These are phyloP conservation scores for Alloascoidea africana DNA, from an alignment of 805 yeast species.

Conservation along the genomic window DNA sequence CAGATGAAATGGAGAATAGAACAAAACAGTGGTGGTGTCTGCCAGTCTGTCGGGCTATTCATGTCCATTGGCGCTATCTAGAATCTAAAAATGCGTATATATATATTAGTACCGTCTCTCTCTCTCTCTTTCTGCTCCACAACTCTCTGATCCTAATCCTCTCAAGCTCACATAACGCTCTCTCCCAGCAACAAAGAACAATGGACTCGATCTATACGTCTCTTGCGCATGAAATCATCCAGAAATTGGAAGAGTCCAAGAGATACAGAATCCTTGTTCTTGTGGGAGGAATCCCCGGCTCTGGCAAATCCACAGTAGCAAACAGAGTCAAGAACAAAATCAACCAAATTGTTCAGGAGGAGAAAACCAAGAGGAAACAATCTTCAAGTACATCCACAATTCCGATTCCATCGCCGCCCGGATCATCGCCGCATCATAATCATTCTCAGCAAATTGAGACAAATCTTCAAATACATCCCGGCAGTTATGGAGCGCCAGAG, in stretches of 20 bases:
- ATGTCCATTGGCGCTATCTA: too few relatives aligned
- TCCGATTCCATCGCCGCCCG: too few relatives aligned
- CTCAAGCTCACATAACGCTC: too few relatives aligned
- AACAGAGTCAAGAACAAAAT: slow-evolving; percentile 15
- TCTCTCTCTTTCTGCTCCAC: too few relatives aligned
- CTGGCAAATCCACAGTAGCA: slow-evolving; percentile 56
- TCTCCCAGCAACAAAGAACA: not conserved
- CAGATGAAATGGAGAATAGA: too few relatives aligned
- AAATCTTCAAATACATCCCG: not conserved
- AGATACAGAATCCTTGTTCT: slow-evolving; percentile 33
- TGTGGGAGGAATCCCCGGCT: slow-evolving; percentile 58
- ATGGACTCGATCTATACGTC: not conserved
- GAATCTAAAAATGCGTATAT: too few relatives aligned
- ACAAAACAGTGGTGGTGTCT: too few relatives aligned
- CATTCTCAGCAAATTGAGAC: not conserved
- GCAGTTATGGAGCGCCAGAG: not conserved
- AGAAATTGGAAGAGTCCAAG: slow-evolving; percentile 5
- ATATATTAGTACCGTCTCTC: too few relatives aligned
- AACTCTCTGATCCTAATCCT: too few relatives aligned
- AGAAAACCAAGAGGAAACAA: too few relatives aligned
- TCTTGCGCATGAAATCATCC: not conserved
- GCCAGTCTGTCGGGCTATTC: too few relatives aligned
- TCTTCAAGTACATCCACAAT: too few relatives aligned
- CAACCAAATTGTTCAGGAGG: not conserved
- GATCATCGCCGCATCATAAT: not conserved